Base-by-base conservation (phyloP, 2,329 filamentous ascomycete genomes). In the Aspergillus sp. region DNA sequence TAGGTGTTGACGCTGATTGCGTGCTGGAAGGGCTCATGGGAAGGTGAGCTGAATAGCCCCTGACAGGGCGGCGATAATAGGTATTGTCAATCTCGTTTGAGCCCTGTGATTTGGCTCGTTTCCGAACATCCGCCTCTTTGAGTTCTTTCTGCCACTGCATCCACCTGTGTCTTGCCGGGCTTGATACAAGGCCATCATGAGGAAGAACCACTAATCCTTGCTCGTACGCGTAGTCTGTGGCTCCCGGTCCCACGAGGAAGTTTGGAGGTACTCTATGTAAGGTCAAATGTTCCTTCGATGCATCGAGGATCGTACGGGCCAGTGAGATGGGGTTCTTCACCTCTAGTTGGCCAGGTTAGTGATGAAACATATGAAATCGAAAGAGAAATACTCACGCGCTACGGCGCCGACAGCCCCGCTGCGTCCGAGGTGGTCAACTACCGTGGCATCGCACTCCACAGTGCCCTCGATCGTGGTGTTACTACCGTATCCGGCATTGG, bases 401-500 rank as follows among this genome's bases (percentile, higher is more conserved):
- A 95, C 91, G 44, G 95, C 93, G 64, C 95, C 96, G 64, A 91
- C 96, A 42, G 92, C 95, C 64, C 95, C 95, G 72, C 93, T 98
- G 63, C 92, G 87, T 42, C 96, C 95, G 51, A 88, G 80, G 71
- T 98, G 90, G 69, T 99, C 93, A 41, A 99, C 89, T 54, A 99
- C 85, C 0, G 91, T 93, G 55, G 95, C 95, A 79, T 99, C 95
- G 66, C 93, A 96, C 73, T 99, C 95, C 12, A 98, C 95, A 1
- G 87, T 85, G 1, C 95, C 95, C 65, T 97, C 89, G 61, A 96
- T 90, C 45, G 91, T 88, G 22, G 99, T 80, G 68, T 99, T 99
- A 76, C 95, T 99, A 47, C 96, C 95, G 71, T 90, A 98, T 0
- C 95, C 95, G 39, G 93, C 90, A 73, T 99, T 99, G 37, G 96